Base-by-base conservation (phyloP, 345 rosid species). In the Boechera retrofracta region DNA sequence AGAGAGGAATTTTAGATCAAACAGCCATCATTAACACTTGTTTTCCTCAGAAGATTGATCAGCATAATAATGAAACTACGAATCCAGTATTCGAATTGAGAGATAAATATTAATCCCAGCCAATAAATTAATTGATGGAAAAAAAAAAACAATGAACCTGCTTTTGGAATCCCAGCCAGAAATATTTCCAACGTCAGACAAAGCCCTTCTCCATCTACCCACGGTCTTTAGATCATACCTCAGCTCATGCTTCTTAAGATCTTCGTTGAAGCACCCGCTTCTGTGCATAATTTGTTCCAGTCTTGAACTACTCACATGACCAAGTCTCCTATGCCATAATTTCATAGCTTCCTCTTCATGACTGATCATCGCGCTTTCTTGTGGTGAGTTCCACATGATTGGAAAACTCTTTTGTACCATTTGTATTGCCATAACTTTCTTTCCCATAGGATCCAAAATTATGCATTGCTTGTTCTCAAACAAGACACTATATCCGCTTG, bases 141-240 rank as follows among this genome's bases (percentile, higher is more conserved):
- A 54, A 21, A 44, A 31, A 31, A 3, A 31, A 31, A 31, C 26
- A 24, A 61, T 0, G 16, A 48, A 75, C 73, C 79, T 45, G 68
- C 1, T 58, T 67, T 59, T 68, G 61, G 79, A 67, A 29, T 38
- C 45, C 79, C 79, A 75, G 33, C 79, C 73, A n/a, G 73, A 67
- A 2, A 75, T 59, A 18, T 49, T 59, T 2, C 35, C 76, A 41
- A 75, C 78, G 62, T 8, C 3, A 60, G 51, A 49, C 64, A 77
- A 62, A 51, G 47, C 70, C 3, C 0, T 52, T 42, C 80, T 69
- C 70, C 80, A 76, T 26, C 2, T 24, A 3, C 0, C 31, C 54
- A 75, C 68, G 1, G 12, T 75, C 16, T 75, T 62, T 2, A 0
- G 16, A 36, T 53, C 74, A 69, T 53, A 62, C 24, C 41, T 69